Base-by-base conservation (phyloP, 106 monocot genomes). In the Dioscorea dumetorum region DNA sequence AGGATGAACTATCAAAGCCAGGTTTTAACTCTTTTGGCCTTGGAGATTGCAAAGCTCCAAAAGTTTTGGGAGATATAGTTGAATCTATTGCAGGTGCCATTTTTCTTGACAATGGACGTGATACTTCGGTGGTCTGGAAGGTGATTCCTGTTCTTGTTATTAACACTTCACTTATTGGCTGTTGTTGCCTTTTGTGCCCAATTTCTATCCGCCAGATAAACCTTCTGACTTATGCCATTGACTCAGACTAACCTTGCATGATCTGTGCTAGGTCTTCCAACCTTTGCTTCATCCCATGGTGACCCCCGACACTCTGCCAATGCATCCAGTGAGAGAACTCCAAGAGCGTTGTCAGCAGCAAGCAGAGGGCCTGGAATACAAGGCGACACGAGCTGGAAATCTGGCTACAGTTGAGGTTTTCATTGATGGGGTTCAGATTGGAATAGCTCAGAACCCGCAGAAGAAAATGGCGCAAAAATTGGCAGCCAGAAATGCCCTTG, bases 401-500 rank as follows among this genome's bases (percentile, higher is more conserved):
- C 9, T 93, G 66, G 92, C 97, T 12, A 99, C 87, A 0, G 97
- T 99, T 1, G 84, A 99, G 72, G 97, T 99, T 12, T 92, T 87
- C 49, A 67, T 99, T 12, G 89, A 99, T 33, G 97, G 97, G 18
- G 76, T 99, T 13, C 92, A 92, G 73, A 92, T 90, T 16, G 89
- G 89, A 31, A 68, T 78, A 21, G 97, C 92, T 31, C 92, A 92
- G 64, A 99, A 99, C 73, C 81, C 97, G 19, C 97, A 99, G 78
- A 99, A 93, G 70, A 99, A 99, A 61, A 99, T 99, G 97, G 97
- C 97, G 4, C 97, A 99, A 67, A 99, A 99, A 58, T 67, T 99
- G 52, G 97, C 97, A 17, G 97, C 97, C 6, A 82, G 97, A 60
- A 89, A 99, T 73, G 92, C 92, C 4, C 85, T 99, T 11, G 78